A percentile compares a stretch with the other conserved stretches of the same genome.
Conservation (phyloP, 371 early-diverging fungal genomes). For the Lichtheimia hyalospora region DNA sequence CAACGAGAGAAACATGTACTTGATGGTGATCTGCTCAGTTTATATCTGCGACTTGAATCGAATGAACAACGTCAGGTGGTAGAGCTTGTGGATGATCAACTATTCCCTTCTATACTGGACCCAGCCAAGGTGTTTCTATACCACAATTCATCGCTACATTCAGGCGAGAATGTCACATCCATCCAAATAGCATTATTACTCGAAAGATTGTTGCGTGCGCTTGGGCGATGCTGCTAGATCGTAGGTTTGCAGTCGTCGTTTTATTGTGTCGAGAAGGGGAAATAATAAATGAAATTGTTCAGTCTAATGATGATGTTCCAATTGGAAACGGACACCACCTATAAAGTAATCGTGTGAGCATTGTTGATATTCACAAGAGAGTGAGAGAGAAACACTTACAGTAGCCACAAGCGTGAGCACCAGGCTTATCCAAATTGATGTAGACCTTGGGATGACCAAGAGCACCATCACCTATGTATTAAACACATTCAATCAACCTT, state of each 20-base stretch:
- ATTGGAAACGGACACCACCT: constrained; percentile 80
- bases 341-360: constrained; percentile 5
- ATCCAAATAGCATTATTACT: constrained; percentile 3
- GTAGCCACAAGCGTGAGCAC: constrained; percentile 76
- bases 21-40: constrained; percentile 29
- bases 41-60: constrained; percentile 10
- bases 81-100: neutral
- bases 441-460: constrained; percentile 94
- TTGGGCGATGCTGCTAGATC: constrained; percentile 7
- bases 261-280: neutral
- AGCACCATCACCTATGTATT: constrained; percentile 75
- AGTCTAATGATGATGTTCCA: constrained; percentile 41
- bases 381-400: constrained; percentile 65
- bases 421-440: constrained; percentile 82
- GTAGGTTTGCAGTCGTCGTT: constrained; percentile 1
- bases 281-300: neutral
- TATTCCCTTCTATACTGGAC: neutral
- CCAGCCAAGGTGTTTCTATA: neutral
- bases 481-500: neutral
- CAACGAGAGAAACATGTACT: constrained; percentile 20
- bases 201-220: constrained; percentile 3
- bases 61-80: constrained; percentile 10
- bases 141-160: too few relatives aligned
- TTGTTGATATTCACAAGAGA: neutral
- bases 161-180: neutral